Base-by-base conservation (phyloP, 148 eudicot genomes). In the Rheum nobile region DNA sequence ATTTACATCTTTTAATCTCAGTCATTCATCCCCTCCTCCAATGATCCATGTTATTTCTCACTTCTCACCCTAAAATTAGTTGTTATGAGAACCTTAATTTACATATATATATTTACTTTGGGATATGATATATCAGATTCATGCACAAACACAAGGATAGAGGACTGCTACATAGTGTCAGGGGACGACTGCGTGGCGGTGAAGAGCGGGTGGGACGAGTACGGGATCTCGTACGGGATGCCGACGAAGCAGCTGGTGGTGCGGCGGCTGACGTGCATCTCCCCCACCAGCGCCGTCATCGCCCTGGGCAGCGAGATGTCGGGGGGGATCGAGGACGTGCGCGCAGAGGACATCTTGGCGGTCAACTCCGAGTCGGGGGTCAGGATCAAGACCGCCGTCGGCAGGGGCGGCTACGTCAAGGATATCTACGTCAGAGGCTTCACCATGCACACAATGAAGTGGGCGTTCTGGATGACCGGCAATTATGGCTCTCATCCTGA, bases 281-380 rank as follows among this genome's bases (percentile, higher is more conserved):
- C 98, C 10, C 97, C 98, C 0, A 75, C 79, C 2, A 91, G 97
- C 17, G 97, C 98, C 0, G 91, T 88, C 38, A 95, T 95, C 6
- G 98, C 98, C 2, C 42, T 95, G 11, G 97, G 98, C n/a, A 95
- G 98, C 43, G 98, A 95, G 74, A 95, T 95, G 98, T 91, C 97
- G 0, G 98, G 98, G 19, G 98, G 98, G 28, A 95, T 95, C 35
- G 57, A 95, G 75, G 96, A 95, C 8, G 98, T 95, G 11, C 71
- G 97, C 41, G 98, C 97, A 0, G 97, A 95, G 74, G 91, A 91
- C 81, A 88, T 95, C 43, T 5, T 82, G 2, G 98, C 97, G 43
- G 85, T 95, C 48, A 76, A 95, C 75, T 84, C 97, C 0, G 97
- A 95, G 59, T 91, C 98, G 4, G 98, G 93, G 0, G 88, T 94